Evolutionary conservation across 1,284 basidiomycete genomes (phyloP).

Genomic region (Termitomyces sp.): DNA sequence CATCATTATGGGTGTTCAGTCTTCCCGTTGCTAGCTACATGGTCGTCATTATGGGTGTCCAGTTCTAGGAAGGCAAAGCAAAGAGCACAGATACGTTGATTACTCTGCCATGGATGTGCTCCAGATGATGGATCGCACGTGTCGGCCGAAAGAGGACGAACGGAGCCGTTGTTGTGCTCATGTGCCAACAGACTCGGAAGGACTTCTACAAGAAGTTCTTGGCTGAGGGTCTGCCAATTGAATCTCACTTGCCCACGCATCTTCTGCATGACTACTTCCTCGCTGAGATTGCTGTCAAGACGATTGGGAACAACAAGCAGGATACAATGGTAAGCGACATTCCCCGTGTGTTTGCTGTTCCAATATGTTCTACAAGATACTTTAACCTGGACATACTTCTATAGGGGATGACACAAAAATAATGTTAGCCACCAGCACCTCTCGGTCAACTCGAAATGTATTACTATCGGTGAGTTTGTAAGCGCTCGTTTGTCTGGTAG

Average conservation of each 20-base stretch:
- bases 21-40: slow-evolving; percentile 91
- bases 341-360: slow-evolving; percentile 17
- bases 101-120: slow-evolving; percentile 97
- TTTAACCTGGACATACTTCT: slow-evolving; percentile 94
- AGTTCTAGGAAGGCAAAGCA: slow-evolving; percentile 91
- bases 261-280: slow-evolving; percentile 96
- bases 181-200: slow-evolving; percentile 96
- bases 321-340: slow-evolving; percentile 74
- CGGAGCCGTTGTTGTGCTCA: slow-evolving; percentile 89
- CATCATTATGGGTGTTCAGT: slow-evolving; percentile 96
- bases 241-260: slow-evolving; percentile 86
- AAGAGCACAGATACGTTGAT: slow-evolving; percentile 95
- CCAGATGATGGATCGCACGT: slow-evolving; percentile 98
- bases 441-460: slow-evolving; percentile 92
- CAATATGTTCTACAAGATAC: slow-evolving; percentile 61
- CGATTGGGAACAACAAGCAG: slow-evolving; percentile 98
- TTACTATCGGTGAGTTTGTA: slow-evolving; percentile 70
- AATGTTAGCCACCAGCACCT: slow-evolving; percentile 91
- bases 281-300: slow-evolving; percentile 97
- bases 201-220: slow-evolving; percentile 99
- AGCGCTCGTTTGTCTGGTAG: neutral
- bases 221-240: slow-evolving; percentile 95
- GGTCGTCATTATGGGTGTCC: slow-evolving; percentile 98
- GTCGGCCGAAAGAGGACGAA: slow-evolving; percentile 81
- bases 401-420: slow-evolving; percentile 95